These are phyloP conservation scores for Daldinia decipiens DNA, from an alignment of 495 filamentous ascomycete species.

Conservation along the genomic window DNA sequence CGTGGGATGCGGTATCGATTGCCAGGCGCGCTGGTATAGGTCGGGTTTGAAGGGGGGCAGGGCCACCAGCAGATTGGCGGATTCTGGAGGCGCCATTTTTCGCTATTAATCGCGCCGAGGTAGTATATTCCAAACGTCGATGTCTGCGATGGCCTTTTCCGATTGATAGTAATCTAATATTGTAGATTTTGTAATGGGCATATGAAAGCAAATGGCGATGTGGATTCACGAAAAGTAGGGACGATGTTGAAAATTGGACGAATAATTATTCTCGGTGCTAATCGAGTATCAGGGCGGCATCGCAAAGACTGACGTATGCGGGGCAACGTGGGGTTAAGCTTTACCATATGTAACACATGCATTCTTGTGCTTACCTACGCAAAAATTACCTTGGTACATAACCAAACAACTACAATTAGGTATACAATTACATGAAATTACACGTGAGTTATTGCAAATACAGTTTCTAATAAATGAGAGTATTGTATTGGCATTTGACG, in stretches of 20 bases:
- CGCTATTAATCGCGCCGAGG: not conserved
- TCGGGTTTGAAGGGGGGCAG: slow-evolving; percentile 68
- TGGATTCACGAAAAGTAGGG: not conserved
- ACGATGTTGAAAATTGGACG: slow-evolving; percentile 18
- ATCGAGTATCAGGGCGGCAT: slow-evolving; percentile 9
- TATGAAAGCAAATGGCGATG: not conserved
- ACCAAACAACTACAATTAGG: too few relatives aligned
- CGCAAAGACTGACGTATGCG: slow-evolving; percentile 39
- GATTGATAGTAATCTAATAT: not conserved
- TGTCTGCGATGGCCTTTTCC: not conserved
- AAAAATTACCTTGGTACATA: too few relatives aligned
- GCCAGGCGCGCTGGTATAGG: slow-evolving; percentile 86
- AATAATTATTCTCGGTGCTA: slow-evolving; percentile 16
- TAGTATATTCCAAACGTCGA: not conserved
- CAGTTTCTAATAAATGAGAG: not conserved
- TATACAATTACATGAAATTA: not conserved
- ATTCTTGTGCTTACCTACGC: not conserved
- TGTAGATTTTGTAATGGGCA: not conserved
- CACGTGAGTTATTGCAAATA: not conserved
- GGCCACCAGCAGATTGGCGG: slow-evolving; percentile 36
- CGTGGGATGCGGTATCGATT: slow-evolving; percentile 82
- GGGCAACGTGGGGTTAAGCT: slow-evolving; percentile 34
- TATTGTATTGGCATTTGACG: too few relatives aligned
- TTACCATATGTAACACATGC: too few relatives aligned
- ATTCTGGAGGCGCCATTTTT: slow-evolving; percentile 7